Percentiles rank a stretch among this genome's conserved stretches.
These are phyloP conservation scores for Mycena leptocephala DNA, from an alignment of 768 basidiomycete species.

Conservation along the genomic window DNA sequence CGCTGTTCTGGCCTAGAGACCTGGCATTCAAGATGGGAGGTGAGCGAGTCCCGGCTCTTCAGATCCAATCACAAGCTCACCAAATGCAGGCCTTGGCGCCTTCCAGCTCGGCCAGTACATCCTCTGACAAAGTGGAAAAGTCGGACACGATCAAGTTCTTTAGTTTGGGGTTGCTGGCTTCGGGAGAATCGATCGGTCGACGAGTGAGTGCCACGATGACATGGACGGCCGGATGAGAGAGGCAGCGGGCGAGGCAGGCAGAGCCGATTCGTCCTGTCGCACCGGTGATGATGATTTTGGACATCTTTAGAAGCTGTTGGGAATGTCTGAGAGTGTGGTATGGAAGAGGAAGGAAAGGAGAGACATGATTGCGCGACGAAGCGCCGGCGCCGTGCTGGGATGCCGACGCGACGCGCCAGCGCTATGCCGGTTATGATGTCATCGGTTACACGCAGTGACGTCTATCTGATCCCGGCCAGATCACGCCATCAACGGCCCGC, in stretches of 20 bases:
- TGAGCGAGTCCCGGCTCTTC: slow-evolving; percentile 8
- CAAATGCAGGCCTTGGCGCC: slow-evolving; percentile 6
- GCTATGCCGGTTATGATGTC: no score
- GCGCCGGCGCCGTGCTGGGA: no score
- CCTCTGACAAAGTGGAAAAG: slow-evolving; percentile 5
- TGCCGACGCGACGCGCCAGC: no score
- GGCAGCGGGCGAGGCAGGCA: slow-evolving; percentile 8
- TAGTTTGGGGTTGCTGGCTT: slow-evolving; percentile 4
- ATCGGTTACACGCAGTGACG: no score
- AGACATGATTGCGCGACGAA: no score
- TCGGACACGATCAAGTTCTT: slow-evolving; percentile 5
- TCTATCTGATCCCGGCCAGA: no score
- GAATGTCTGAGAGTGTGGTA: background rate
- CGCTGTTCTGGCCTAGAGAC: slow-evolving; percentile 7
- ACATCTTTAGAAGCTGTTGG: slow-evolving; percentile 4
- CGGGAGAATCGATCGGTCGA: slow-evolving; percentile 9
- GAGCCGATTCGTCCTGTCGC: slow-evolving; percentile 6
- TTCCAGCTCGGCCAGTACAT: slow-evolving; percentile 4
- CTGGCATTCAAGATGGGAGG: background rate
- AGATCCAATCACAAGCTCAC: background rate
- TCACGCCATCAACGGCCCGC: no score
- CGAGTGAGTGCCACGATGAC: background rate
- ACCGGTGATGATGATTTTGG: slow-evolving; percentile 10
- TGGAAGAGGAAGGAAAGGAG: background rate
- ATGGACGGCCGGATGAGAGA: slow-evolving; percentile 5